Percentiles rank a stretch among this genome's conserved stretches.
phyloP scores from a whole-genome alignment of 371 early-diverging fungal species.

The Lichtheimia ornata region DNA sequence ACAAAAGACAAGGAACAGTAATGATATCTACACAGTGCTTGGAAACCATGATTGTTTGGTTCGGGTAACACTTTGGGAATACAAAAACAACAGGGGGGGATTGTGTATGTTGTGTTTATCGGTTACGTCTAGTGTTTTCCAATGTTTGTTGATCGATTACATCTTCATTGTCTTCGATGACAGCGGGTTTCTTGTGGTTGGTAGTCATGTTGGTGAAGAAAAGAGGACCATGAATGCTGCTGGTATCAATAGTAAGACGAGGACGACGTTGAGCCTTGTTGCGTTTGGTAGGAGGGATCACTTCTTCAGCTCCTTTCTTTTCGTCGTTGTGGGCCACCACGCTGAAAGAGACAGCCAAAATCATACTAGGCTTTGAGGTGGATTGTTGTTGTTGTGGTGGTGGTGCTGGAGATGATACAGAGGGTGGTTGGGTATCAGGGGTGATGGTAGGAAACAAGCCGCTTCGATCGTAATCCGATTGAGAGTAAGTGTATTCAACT shows the following conservation, averaged over 20 bases:
- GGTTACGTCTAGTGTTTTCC: conserved; percentile 16
- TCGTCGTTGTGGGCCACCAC: conserved; percentile 17
- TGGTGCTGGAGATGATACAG: conserved; percentile 1
- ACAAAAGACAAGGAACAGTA: neutral
- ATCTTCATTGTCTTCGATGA: conserved; percentile 8
- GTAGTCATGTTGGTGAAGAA: conserved; percentile 48
- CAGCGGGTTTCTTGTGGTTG: conserved; percentile 30
- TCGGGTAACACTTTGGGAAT: too few relatives aligned
- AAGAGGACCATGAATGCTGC: conserved; percentile 40
- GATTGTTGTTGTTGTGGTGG: neutral
- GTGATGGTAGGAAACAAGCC: conserved; percentile 24
- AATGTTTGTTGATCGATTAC: conserved; percentile 5
- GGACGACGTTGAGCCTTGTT: conserved; percentile 11
- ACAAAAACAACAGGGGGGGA: neutral
- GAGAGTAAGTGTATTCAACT: conserved; percentile 42
- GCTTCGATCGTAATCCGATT: conserved; percentile 48
- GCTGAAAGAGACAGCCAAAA: conserved; percentile 5
- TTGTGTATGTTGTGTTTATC: conserved; percentile 6
- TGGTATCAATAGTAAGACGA: conserved; percentile 42
- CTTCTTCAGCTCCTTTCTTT: conserved; percentile 1
- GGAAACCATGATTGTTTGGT: too few relatives aligned
- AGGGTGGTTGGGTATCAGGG: conserved; percentile 4
- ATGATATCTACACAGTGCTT: too few relatives aligned
- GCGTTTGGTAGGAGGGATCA: conserved; percentile 10
- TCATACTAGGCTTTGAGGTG: neutral